Percentiles rank a stretch among this genome's conserved stretches.
Evolutionary conservation across 306 rosid species (phyloP).

Genomic region (Castanopsis chinensis): DNA sequence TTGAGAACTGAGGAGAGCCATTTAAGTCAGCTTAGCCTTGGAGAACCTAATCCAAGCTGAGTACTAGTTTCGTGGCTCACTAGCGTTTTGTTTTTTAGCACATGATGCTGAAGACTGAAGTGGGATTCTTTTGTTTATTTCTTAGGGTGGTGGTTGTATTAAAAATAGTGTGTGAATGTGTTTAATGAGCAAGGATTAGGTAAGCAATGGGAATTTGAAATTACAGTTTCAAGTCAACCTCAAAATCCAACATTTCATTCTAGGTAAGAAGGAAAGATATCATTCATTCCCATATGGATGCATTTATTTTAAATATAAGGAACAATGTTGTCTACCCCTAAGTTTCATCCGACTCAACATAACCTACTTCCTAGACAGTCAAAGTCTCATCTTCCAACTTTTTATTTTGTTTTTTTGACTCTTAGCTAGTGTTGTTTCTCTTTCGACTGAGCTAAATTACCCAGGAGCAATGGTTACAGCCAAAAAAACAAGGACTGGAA

Average conservation of each 20-base stretch:
- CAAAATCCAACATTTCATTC: constrained; percentile 6
- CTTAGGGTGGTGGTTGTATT: too few species aligned
- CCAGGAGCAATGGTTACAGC: neutral
- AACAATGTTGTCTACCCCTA: constrained; percentile 33
- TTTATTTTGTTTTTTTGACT: constrained; percentile 26
- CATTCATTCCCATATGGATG: constrained; percentile 20
- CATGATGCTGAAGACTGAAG: neutral
- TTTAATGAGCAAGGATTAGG: neutral
- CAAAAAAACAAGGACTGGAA: too few species aligned
- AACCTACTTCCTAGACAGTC: constrained; percentile 27
- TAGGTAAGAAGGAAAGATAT: constrained; percentile 14
- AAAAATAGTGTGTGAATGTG: neutral
- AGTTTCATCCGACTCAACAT: constrained; percentile 20
- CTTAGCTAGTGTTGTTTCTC: neutral
- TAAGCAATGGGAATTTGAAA: neutral
- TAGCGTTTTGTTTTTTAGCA: neutral
- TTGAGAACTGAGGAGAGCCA: too few species aligned
- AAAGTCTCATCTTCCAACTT: constrained; percentile 15
- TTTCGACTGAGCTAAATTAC: neutral
- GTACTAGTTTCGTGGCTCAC: neutral
- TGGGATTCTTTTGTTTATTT: too few species aligned
- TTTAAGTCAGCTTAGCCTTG: too few species aligned
- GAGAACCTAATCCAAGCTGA: too few species aligned
- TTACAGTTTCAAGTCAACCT: constrained; percentile 22
- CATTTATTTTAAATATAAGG: constrained; percentile 4